phyloP scores from a whole-genome alignment of 2,329 filamentous ascomycete genomes.

The Trichoderma asperellum region DNA sequence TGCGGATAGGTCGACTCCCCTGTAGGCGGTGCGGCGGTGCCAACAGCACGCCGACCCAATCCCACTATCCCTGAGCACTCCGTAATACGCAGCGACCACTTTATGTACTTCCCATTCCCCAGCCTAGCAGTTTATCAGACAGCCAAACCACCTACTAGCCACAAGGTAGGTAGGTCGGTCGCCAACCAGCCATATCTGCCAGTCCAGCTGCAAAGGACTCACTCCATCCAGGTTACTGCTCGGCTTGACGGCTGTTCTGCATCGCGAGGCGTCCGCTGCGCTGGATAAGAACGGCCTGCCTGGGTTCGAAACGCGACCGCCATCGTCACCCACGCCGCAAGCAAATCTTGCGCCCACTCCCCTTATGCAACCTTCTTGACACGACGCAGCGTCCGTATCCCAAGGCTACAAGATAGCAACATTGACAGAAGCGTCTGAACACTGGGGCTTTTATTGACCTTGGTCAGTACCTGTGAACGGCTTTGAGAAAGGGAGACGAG shows the following conservation, averaged over 20 bases:
- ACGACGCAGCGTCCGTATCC: slow-evolving; percentile 1
- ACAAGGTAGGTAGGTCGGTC: slow-evolving; percentile 11
- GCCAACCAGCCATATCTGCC: slow-evolving; percentile 14
- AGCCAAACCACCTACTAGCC: slow-evolving; percentile 18
- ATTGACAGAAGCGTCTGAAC: slow-evolving; percentile 11
- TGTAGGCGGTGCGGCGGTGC: slow-evolving; percentile 25
- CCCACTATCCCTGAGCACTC: slow-evolving; percentile 22
- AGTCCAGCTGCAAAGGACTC: slow-evolving; percentile 9
- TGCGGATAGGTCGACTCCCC: slow-evolving; percentile 13
- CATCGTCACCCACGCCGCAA: slow-evolving; percentile 14
- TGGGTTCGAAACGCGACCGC: slow-evolving; percentile 24
- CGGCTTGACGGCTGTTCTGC: slow-evolving; percentile 5
- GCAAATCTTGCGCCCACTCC: slow-evolving; percentile 27
- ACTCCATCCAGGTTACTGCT: neutral
- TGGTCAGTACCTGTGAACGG: neutral
- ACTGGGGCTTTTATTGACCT: neutral
- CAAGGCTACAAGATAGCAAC: slow-evolving; percentile 14
- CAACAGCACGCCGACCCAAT: slow-evolving; percentile 18
- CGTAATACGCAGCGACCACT: slow-evolving; percentile 20
- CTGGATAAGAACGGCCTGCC: neutral
- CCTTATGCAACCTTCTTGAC: slow-evolving; percentile 28
- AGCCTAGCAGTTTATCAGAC: slow-evolving; percentile 19
- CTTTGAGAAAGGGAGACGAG: slow-evolving; percentile 18
- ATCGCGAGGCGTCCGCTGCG: slow-evolving; percentile 16
- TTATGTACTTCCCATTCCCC: slow-evolving; percentile 22